Percentiles rank a stretch among this genome's conserved stretches.
These are phyloP conservation scores for Pyrenula aspistea DNA, from an alignment of 495 filamentous ascomycete genomes.

Conservation along the genomic window DNA sequence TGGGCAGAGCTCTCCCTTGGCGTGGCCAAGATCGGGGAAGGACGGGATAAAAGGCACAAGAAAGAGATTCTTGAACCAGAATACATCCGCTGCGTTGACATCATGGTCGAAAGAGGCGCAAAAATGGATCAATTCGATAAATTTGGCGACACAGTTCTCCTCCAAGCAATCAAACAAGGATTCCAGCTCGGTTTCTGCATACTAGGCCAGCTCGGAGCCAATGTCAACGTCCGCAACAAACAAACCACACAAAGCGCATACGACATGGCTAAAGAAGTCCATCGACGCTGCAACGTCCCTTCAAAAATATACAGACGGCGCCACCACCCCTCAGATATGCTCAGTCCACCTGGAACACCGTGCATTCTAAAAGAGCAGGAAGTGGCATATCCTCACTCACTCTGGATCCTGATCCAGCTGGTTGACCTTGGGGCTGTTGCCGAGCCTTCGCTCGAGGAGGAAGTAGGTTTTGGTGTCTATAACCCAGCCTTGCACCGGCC, in stretches of 20 bases:
- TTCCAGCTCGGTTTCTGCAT: background rate
- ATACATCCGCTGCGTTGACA: background rate
- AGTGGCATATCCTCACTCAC: background rate
- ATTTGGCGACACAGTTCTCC: background rate
- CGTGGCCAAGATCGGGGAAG: background rate
- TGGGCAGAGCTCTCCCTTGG: background rate
- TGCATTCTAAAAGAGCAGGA: background rate
- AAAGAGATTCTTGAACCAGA: background rate
- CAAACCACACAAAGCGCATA: background rate
- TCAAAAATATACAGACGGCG: background rate
- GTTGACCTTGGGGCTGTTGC: background rate
- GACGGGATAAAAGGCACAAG: background rate
- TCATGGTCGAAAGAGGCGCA: background rate
- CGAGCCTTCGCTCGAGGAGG: background rate
- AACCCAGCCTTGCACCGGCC: background rate
- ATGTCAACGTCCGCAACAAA: background rate
- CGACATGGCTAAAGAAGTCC: background rate
- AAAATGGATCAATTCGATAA: background rate
- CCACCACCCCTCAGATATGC: background rate
- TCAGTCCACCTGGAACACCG: background rate
- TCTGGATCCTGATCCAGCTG: background rate
- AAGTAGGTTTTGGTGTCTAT: background rate
- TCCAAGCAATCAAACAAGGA: background rate
- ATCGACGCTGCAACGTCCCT: background rate
- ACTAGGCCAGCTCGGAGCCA: background rate